Base-by-base conservation (phyloP, 2,329 filamentous ascomycete genomes). In the Ampelomyces quisqualis region DNA sequence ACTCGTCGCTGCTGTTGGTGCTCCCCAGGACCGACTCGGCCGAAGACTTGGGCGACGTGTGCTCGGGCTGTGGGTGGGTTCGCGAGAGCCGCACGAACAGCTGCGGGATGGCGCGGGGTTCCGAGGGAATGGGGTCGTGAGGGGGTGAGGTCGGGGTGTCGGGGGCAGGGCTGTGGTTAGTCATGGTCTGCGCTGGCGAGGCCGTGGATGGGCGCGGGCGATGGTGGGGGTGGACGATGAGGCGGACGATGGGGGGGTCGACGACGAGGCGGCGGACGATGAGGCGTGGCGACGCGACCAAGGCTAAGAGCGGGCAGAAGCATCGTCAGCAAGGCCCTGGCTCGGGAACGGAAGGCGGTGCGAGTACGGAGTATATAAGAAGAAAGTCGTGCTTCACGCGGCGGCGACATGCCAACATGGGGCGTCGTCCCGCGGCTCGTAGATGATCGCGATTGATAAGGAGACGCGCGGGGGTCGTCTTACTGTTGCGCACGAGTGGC, bases 101-200 rank as follows among this genome's bases (percentile, higher is more conserved):
- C 45, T 64, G 49, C 13, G 62, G 60, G n/a, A 62, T 49, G 13
- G 44, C 36, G 27, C 53, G 48, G 3, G 73, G 73, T 49, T 75
- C 72, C 27, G 48, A 55, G 29, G 73, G 72, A 13, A 75, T 71
- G 1, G 73, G 72, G 47, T 75, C 69, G 56, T 71, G 48, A 1
- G 73, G 72, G 48, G 75, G 71, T 31, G 72, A 74, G 30, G 71
- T 73, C 3, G 65, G 51, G 26, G 64, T 68, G 40, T 63, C 61
- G 21, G 73, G 72, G 30, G 75, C 68, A 2, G 29, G 29, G 42
- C 52, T 60, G 36, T 57, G 53, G 42, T 49, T 36, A 21, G 37
- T 41, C 51, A 55, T 55, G 33, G 55, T 45, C n/a, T 34, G 44
- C 18, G 53, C 44, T 19, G 57, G 34, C n/a, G 52, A 38, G 27